Conservation (phyloP, 2,329 filamentous ascomycete genomes). For the Fusarium sororula region DNA sequence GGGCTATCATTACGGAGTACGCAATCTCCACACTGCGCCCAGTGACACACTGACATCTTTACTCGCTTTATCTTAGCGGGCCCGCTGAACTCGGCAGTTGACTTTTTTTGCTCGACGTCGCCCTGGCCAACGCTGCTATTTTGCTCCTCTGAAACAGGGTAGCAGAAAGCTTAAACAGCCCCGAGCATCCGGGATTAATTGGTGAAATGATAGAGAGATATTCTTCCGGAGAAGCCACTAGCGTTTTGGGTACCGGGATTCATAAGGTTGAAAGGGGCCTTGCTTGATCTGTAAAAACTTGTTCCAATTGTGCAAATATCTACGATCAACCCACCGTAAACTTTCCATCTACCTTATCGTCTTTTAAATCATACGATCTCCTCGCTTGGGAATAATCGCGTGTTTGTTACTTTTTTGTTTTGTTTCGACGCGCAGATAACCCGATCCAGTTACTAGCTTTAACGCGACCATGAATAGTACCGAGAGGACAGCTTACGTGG, state of each 20-base stretch:
- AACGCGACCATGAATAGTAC: not conserved
- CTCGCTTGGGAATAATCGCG: not conserved
- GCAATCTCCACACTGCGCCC: not conserved
- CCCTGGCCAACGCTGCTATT: not conserved
- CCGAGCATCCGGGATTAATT: not conserved
- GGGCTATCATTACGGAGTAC: not conserved
- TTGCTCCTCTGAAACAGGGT: not conserved
- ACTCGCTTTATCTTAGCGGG: not conserved
- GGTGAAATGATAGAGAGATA: no score
- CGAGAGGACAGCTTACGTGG: not conserved
- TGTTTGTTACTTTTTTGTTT: not conserved
- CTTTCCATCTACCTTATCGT: not conserved
- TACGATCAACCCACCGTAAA: not conserved
- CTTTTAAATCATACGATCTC: not conserved
- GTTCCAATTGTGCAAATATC: not conserved
- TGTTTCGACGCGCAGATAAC: not conserved
- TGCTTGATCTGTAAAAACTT: no score
- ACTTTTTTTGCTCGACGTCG: not conserved
- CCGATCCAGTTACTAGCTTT: not conserved
- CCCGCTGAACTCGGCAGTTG: slow-evolving; percentile 10
- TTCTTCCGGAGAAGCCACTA: not conserved
- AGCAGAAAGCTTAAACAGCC: not conserved
- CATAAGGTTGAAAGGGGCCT: no score
- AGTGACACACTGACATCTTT: not conserved
- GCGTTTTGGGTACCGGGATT: not conserved